A percentile compares a stretch with the other conserved stretches of the same genome.
phyloP scores from a whole-genome alignment of 495 filamentous ascomycete species.

The Trichoderma virens region DNA sequence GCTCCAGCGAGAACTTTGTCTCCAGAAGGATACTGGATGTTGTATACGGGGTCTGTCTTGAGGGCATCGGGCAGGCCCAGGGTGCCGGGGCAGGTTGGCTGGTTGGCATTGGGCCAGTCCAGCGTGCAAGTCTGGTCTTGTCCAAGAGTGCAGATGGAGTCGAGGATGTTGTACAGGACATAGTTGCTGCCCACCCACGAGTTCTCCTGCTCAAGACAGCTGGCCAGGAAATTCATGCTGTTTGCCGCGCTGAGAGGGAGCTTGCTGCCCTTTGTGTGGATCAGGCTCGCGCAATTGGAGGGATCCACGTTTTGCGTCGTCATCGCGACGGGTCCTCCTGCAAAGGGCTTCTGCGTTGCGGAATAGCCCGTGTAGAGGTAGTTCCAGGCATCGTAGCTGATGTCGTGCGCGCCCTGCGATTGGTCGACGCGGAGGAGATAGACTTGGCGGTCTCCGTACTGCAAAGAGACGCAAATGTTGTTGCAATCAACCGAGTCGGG shows the following conservation, averaged over 20 bases:
- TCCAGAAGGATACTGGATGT: conserved; percentile 38
- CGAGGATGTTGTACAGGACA: conserved; percentile 37
- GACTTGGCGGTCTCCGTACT: conserved; percentile 32
- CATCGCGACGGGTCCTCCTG: conserved; percentile 37
- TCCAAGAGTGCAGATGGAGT: conserved; percentile 36
- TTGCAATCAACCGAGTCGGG: conserved; percentile 38
- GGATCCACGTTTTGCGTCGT: conserved; percentile 29
- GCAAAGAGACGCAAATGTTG: conserved; percentile 38
- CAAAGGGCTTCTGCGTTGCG: conserved; percentile 35
- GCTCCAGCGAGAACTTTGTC: conserved; percentile 27
- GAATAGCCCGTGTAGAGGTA: conserved; percentile 37
- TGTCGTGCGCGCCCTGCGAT: conserved; percentile 39
- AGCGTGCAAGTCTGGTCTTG: conserved; percentile 36
- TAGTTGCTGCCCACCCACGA: conserved; percentile 38
- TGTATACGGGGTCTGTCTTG: conserved; percentile 34
- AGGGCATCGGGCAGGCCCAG: conserved; percentile 30
- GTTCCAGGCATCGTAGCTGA: conserved; percentile 46
- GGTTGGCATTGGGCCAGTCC: conserved; percentile 40
- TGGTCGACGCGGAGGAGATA: conserved; percentile 40
- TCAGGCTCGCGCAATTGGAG: conserved; percentile 29
- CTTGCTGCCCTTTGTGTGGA: conserved; percentile 34
- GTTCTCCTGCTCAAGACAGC: conserved; percentile 30
- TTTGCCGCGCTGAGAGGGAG: conserved; percentile 41
- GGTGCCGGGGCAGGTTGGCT: conserved; percentile 30
- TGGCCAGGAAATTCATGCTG: conserved; percentile 42